Evolutionary conservation across 805 yeast genomes (phyloP).

Genomic region (Candida khao-thaluensis): DNA sequence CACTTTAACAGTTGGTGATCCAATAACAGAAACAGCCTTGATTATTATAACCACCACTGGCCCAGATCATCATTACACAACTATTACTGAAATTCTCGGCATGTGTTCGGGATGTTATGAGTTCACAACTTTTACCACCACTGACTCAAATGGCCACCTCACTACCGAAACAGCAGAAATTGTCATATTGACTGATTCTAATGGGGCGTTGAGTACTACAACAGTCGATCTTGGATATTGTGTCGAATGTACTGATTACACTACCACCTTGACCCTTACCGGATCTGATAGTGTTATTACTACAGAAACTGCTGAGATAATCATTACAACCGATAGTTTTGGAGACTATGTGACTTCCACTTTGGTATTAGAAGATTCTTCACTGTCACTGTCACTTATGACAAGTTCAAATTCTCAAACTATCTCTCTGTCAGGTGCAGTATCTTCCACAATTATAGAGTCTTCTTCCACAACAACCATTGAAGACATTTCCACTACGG

Average conservation of each 20-base stretch:
- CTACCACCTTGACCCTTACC: too few species aligned
- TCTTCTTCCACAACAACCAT: too few species aligned
- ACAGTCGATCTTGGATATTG: constrained; percentile 17
- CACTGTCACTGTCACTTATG: too few species aligned
- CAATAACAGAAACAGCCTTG: constrained; percentile 12
- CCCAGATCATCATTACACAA: constrained; percentile 14
- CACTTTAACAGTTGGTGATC: constrained; percentile 10
- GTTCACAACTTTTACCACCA: constrained; percentile 16
- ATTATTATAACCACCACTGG: constrained; percentile 20
- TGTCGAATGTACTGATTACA: too few species aligned
- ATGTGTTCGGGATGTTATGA: constrained; percentile 12
- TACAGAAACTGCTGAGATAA: constrained; percentile 15
- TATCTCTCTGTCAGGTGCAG: too few species aligned
- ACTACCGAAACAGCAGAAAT: constrained; percentile 15
- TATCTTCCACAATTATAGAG: too few species aligned
- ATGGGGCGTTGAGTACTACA: constrained; percentile 13
- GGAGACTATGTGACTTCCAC: constrained; percentile 15
- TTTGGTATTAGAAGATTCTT: background rate
- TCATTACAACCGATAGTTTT: constrained; percentile 14
- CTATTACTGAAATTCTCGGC: constrained; percentile 11
- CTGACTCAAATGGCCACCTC: constrained; percentile 14
- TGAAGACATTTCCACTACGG: background rate
- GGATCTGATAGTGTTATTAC: constrained; percentile 13
- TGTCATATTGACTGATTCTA: constrained; percentile 15
- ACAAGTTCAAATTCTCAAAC: too few species aligned